Conservation (phyloP, 306 rosid species). For the Sicyos edulis region DNA sequence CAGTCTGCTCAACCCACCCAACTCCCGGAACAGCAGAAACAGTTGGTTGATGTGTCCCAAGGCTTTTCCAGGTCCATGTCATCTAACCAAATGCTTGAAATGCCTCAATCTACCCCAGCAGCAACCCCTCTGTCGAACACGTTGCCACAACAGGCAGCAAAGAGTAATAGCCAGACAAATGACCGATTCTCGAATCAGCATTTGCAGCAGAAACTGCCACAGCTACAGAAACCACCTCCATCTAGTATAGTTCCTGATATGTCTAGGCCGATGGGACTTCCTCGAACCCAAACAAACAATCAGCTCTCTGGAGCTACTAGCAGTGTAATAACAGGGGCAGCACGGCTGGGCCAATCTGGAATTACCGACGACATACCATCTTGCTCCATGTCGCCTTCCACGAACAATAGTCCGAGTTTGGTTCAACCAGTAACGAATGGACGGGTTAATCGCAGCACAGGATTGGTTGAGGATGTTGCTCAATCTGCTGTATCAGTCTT, state of each 20-base stretch:
- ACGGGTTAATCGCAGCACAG: constrained; percentile 37
- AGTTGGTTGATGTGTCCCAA: constrained; percentile 49
- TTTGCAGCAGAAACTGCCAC: constrained; percentile 64
- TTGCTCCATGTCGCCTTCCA: constrained; percentile 89
- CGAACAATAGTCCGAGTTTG: constrained; percentile 57
- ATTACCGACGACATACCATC: constrained; percentile 83
- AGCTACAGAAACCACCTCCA: constrained; percentile 60
- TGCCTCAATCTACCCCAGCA: constrained; percentile 40
- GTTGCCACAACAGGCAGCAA: constrained; percentile 44
- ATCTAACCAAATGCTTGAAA: constrained; percentile 49
- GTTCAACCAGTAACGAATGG: constrained; percentile 49
- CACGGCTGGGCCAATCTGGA: constrained; percentile 64
- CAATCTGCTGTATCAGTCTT: constrained; percentile 63
- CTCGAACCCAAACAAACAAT: constrained; percentile 36
- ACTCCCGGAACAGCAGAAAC: constrained; percentile 75
- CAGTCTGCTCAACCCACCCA: constrained; percentile 60
- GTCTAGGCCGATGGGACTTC: constrained; percentile 44
- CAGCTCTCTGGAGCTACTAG: constrained; percentile 48
- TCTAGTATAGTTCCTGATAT: constrained; percentile 43
- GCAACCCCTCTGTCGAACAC: constrained; percentile 41
- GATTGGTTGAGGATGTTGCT: constrained; percentile 61
- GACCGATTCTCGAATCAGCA: constrained; percentile 42
- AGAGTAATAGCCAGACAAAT: constrained; percentile 34
- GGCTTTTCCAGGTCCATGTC: constrained; percentile 45
- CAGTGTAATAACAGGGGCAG: constrained; percentile 42